Evolutionary conservation across 2,329 filamentous ascomycete genomes (phyloP).

Genomic region (Huntiella moniliformis): DNA sequence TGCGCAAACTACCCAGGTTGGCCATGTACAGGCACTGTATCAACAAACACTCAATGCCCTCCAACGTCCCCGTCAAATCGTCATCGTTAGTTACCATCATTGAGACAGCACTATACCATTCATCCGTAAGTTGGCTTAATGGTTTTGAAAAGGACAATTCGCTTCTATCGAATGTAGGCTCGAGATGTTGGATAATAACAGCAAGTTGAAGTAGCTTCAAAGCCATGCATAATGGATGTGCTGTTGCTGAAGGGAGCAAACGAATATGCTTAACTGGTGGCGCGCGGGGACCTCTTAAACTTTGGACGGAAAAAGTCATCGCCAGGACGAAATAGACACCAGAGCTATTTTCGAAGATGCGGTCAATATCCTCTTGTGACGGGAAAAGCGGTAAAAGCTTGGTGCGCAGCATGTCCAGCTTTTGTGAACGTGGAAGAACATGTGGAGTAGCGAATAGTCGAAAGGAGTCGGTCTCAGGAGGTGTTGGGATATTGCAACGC

Average conservation of each 20-base stretch:
- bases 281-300: constrained; percentile 15
- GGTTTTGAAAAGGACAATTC: constrained; percentile 16
- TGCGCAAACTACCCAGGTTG: constrained; percentile 34
- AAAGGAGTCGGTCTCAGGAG: constrained; percentile 1
- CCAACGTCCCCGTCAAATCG: constrained; percentile 29
- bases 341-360: constrained; percentile 16
- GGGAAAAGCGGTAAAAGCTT: constrained; percentile 18
- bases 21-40: constrained; percentile 30
- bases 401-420: constrained; percentile 8
- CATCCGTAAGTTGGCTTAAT: constrained; percentile 16
- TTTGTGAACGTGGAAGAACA: constrained; percentile 8
- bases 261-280: constrained; percentile 17
- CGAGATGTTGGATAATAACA: constrained; percentile 27
- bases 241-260: constrained; percentile 20
- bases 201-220: constrained; percentile 27
- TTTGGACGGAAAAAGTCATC: constrained; percentile 18
- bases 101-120: constrained; percentile 18
- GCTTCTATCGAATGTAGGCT: constrained; percentile 17
- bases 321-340: constrained; percentile 17
- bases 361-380: constrained; percentile 18
- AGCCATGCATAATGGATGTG: constrained; percentile 30
- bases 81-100: constrained; percentile 30
- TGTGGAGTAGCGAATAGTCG: constrained; percentile 1
- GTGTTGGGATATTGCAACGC: constrained; percentile 8
- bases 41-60: constrained; percentile 33